Evolutionary conservation across 177 flowering plant genomes (phyloP), one percentile per base, ranked within the genome.

Genomic region (Vitis hybrid): DNA sequence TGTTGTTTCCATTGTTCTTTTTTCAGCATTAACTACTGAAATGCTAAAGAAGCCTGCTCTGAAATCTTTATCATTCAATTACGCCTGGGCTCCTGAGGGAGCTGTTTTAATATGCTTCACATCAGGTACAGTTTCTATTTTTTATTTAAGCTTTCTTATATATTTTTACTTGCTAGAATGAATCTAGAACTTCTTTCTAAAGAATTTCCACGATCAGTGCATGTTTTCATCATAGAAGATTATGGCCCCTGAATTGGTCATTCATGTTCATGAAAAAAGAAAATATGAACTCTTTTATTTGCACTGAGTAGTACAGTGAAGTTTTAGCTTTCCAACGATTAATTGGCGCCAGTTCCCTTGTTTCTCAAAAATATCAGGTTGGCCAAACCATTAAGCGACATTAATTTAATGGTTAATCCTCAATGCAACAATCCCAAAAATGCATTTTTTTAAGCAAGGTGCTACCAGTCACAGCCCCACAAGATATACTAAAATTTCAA

Each of bases 21-120:
- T 22, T 66, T 62, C 57, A 88, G 88, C 72, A 56, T 72, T 85
- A 51, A 78, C 81, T 11, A 71, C 81, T 16, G 89, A 80, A 75
- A 56, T 50, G 50, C 76, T 87, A 4, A 81, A 64, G 73, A 70
- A 48, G 70, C 69, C 62, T 68, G 65, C 52, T 29, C 21, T 45
- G 48, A 66, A 29, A 26, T 48, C 79, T 62, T 29, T 9, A 5
- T 39, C 74, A 18, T 62, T 77, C 19, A 77, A 70, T 26, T 89
- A 83, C 76, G 57, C 69, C 1, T 85, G 84, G 87, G 90, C 97
- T 56, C 90, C 92, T 7, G 86, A 90, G 57, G 89, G 79, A 2
- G 84, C 79, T 58, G 93, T 81, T 68, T 76, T 94, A 5, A 85
- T 94, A 80, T 91, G 97, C 82, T 94, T 94, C 84, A 94, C 99